Conservation (phyloP, 441 rosid genomes). For the Corymbia calophylla region DNA sequence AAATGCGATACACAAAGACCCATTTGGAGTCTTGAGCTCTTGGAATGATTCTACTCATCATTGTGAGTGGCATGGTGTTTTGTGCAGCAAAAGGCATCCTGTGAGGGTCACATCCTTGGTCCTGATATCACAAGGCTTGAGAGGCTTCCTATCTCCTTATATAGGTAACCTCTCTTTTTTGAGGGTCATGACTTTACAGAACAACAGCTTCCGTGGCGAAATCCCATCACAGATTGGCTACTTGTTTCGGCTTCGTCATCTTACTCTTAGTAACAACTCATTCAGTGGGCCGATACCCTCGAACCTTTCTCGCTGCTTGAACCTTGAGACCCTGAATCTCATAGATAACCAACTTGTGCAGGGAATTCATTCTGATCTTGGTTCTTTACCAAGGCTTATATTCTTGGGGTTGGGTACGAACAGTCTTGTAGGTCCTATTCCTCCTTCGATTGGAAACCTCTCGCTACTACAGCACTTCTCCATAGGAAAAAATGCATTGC, state of each 20-base stretch:
- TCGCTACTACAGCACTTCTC: neutral
- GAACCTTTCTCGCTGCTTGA: rapidly evolving
- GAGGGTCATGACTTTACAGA: neutral
- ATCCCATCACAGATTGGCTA: neutral
- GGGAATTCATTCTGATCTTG: neutral
- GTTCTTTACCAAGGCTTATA: neutral
- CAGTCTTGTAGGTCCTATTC: neutral
- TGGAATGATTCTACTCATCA: neutral
- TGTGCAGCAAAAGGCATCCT: neutral
- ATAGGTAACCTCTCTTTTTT: neutral
- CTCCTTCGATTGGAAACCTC: neutral
- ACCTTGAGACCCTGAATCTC: neutral
- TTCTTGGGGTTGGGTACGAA: neutral
- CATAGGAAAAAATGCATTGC: neutral
- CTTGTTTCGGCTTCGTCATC: neutral
- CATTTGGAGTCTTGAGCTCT: neutral
- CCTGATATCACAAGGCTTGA: neutral
- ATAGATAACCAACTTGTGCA: neutral
- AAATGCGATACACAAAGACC: neutral
- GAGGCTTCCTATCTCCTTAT: neutral
- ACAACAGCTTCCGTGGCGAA: neutral
- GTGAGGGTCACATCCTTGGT: neutral
- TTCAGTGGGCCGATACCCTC: neutral
- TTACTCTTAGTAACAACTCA: neutral
- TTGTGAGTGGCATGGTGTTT: neutral